These are phyloP conservation scores for Lichtheimia ornata DNA, from an alignment of 371 early-diverging fungal genomes.

Conservation along the genomic window DNA sequence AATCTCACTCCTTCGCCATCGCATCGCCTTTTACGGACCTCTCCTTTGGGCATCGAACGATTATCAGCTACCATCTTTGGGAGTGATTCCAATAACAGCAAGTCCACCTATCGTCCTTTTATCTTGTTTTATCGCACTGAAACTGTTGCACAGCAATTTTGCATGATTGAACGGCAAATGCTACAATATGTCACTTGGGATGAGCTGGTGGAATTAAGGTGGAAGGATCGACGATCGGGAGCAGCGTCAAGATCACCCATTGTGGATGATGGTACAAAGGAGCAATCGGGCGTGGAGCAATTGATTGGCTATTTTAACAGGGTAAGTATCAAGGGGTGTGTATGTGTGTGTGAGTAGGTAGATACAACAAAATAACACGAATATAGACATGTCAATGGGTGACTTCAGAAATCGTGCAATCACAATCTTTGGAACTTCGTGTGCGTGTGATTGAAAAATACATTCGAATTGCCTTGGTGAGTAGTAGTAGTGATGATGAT, in stretches of 20 bases:
- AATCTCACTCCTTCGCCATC: slow-evolving; percentile 2
- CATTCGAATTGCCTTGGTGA: slow-evolving; percentile 51
- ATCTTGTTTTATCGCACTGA: slow-evolving; percentile 43
- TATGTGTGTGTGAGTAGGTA: no score
- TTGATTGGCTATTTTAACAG: slow-evolving; percentile 43
- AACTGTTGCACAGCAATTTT: slow-evolving; percentile 51
- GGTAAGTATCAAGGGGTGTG: slow-evolving; percentile 17
- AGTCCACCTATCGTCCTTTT: slow-evolving; percentile 31
- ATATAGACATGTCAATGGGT: slow-evolving; percentile 51
- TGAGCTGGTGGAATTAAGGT: slow-evolving; percentile 55
- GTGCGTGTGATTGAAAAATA: slow-evolving; percentile 49
- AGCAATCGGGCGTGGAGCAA: slow-evolving; percentile 28
- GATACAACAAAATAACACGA: no score
- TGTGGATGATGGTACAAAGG: slow-evolving; percentile 3
- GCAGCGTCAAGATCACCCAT: not conserved
- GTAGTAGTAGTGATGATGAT: not conserved
- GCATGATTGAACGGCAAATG: slow-evolving; percentile 55
- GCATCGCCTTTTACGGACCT: not conserved
- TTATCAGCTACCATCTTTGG: not conserved
- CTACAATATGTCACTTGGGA: slow-evolving; percentile 58
- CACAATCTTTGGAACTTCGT: slow-evolving; percentile 32
- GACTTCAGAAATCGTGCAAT: slow-evolving; percentile 46
- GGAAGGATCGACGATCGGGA: slow-evolving; percentile 28
- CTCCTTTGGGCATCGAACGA: not conserved
- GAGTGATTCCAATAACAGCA: not conserved